Evolutionary conservation across 805 yeast genomes (phyloP), one percentile per base, ranked within the genome.

Genomic region (Metschnikowia anglica): DNA sequence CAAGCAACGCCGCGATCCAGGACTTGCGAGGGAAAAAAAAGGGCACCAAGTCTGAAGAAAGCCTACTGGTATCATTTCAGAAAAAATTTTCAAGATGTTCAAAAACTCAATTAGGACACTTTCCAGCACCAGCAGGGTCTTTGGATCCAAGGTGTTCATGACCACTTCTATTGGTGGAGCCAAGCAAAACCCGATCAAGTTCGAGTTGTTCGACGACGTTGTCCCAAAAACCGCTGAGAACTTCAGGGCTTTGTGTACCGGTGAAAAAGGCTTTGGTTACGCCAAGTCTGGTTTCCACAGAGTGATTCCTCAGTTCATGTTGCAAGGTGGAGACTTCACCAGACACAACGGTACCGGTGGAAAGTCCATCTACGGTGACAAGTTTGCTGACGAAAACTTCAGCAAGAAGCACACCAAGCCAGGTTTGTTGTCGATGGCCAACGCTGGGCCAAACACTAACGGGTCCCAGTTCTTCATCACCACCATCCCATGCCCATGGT

Each of bases 401-500:
- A 52, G 60, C 65, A 72, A 73, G 72, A 83, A 69, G 64, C 97
- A 91, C 74, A 73, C 73, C 77, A 81, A 70, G 82, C 95, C 76
- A 77, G 95, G 95, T 63, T 89, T 79, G 73, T 85, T 70, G 71
- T 88, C 96, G 55, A 91, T 91, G 97, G 97, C 97, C 68, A 91
- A 91, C 68, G 95, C 97, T 55, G 97, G 97, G 60, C 96, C 95
- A 70, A 87, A 89, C 83, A 88, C 97, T 76, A 91, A 91, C 76
- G 97, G 97, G 48, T 89, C 97, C 43, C 98, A 90, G 74, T 90
- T 90, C 74, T 90, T 91, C 80, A 84, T 88, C 74, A 88, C 97
- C 72, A 88, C 96, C 47, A 90, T 86, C 44, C 75, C 83, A 54
- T 75, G 84, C 65, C 83, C 91, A 50, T 86, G 95, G 95, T 79